These are phyloP conservation scores for Amanita rimosa DNA, from an alignment of 768 basidiomycete genomes.

Conservation along the genomic window DNA sequence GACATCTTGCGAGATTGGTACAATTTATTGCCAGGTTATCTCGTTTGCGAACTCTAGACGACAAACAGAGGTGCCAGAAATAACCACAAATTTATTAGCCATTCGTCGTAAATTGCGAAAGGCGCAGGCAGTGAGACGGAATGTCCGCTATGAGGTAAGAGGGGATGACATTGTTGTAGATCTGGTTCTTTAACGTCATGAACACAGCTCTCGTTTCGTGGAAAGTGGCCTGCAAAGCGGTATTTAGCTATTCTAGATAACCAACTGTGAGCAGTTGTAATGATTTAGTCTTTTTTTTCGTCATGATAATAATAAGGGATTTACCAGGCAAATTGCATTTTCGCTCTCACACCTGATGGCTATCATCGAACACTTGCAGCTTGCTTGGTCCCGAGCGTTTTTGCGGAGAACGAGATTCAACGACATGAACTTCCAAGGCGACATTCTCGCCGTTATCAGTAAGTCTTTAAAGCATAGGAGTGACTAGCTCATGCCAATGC, in stretches of 20 bases:
- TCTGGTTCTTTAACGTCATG: background rate
- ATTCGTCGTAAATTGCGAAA: conserved; percentile 65
- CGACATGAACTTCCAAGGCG: conserved; percentile 77
- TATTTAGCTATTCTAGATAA: conserved; percentile 61
- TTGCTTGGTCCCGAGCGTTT: conserved; percentile 69
- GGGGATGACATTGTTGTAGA: background rate
- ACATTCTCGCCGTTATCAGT: conserved; percentile 77
- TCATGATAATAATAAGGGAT: background rate
- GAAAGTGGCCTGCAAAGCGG: conserved; percentile 68
- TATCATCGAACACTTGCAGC: conserved; percentile 60
- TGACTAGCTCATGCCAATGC: background rate
- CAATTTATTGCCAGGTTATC: conserved; percentile 65
- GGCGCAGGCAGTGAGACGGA: conserved; percentile 40
- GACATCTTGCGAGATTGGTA: conserved; percentile 54
- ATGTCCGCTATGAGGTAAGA: conserved; percentile 57
- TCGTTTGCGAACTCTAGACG: conserved; percentile 54
- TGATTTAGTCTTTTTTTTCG: background rate
- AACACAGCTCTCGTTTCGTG: conserved; percentile 58
- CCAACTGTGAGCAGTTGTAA: conserved; percentile 40
- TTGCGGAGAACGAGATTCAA: conserved; percentile 66
- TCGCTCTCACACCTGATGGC: conserved; percentile 67
- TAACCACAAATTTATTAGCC: conserved; percentile 58
- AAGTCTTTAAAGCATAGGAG: conserved; percentile 10
- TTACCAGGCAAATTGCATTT: conserved; percentile 50
- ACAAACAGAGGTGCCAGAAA: conserved; percentile 38